These are phyloP conservation scores for Botrytis fabae DNA, from an alignment of 2,329 filamentous ascomycete species.

Conservation along the genomic window DNA sequence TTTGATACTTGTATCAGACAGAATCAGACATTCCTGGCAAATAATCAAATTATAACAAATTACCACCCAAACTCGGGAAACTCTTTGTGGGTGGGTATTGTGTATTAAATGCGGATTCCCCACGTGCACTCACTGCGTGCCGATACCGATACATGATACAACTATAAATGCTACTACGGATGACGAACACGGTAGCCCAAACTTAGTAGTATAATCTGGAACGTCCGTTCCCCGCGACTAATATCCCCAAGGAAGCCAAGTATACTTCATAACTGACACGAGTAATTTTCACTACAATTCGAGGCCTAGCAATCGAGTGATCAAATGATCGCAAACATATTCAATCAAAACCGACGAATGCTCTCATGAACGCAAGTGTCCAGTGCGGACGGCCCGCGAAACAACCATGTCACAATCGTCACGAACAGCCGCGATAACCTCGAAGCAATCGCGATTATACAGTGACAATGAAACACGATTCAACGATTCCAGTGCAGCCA, in stretches of 20 bases:
- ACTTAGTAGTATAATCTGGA: constrained; percentile 18
- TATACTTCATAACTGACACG: constrained; percentile 14
- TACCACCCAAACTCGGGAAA: neutral
- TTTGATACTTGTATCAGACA: constrained; percentile 6
- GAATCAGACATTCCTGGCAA: neutral
- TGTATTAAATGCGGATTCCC: constrained; percentile 16
- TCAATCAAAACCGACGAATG: constrained; percentile 23
- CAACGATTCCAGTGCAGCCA: constrained; percentile 15
- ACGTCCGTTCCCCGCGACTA: constrained; percentile 22
- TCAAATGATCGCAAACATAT: neutral
- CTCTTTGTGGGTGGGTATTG: neutral
- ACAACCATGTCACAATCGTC: constrained; percentile 25
- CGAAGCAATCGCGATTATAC: constrained; percentile 23
- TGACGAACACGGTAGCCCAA: constrained; percentile 25
- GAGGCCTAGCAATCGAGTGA: constrained; percentile 2
- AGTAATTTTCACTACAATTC: neutral
- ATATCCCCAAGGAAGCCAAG: constrained; percentile 11
- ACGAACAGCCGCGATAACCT: constrained; percentile 29
- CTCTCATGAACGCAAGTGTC: constrained; percentile 32
- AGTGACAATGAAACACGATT: constrained; percentile 20
- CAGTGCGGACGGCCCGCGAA: constrained; percentile 32
- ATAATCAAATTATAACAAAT: neutral
- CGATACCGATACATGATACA: constrained; percentile 2
- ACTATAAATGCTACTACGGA: constrained; percentile 23
- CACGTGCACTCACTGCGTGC: constrained; percentile 18